Evolutionary conservation across 2,329 filamentous ascomycete genomes (phyloP).

Genomic region (Ophiostoma piceae): DNA sequence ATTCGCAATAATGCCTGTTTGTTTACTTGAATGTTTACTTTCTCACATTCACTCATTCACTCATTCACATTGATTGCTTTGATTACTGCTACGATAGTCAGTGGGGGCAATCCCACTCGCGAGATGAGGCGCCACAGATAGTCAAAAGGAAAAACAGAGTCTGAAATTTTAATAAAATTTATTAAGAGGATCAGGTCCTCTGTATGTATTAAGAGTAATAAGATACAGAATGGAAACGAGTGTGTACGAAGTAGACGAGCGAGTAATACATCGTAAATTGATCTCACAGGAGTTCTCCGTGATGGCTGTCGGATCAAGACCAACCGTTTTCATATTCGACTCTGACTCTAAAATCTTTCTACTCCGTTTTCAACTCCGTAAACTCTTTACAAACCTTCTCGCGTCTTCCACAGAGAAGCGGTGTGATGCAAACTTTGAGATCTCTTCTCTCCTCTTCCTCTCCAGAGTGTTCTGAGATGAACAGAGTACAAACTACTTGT

Average conservation of each 20-base stretch:
- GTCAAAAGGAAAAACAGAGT: neutral
- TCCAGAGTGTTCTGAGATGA: neutral
- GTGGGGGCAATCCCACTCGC: neutral
- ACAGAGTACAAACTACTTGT: neutral
- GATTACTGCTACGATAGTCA: neutral
- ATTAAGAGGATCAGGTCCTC: too few species aligned
- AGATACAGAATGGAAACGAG: too few species aligned
- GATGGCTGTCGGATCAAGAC: too few species aligned
- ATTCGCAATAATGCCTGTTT: neutral
- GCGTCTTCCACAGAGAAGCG: constrained; percentile 5
- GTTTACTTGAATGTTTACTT: neutral
- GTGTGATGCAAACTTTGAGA: constrained; percentile 2
- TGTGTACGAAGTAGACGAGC: too few species aligned
- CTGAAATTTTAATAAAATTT: too few species aligned
- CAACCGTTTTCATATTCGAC: neutral
- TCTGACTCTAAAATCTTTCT: neutral
- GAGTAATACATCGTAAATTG: too few species aligned
- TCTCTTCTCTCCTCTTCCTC: neutral
- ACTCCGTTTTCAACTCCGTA: neutral
- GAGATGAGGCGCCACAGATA: neutral
- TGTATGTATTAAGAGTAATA: too few species aligned
- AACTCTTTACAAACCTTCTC: neutral
- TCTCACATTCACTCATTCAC: neutral
- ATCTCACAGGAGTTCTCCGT: too few species aligned
- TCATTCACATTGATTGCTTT: neutral